A percentile compares a stretch with the other conserved stretches of the same genome.
phyloP scores from a whole-genome alignment of 768 basidiomycete genomes.

The Hypsizygus marmoreus region DNA sequence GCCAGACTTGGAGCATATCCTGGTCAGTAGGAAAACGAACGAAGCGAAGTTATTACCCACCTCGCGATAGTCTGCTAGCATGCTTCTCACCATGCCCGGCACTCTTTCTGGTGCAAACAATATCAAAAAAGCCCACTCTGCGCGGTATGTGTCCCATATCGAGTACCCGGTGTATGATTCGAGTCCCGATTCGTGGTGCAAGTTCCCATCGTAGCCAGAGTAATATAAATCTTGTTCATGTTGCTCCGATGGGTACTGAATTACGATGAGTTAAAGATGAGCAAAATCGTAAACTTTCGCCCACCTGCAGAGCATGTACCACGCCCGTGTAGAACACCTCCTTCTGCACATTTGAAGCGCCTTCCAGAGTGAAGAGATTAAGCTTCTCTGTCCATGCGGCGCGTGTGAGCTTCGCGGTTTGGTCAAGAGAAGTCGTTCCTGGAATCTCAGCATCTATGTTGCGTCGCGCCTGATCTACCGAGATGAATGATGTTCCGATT shows the following conservation, averaged over 20 bases:
- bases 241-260: conserved; percentile 77
- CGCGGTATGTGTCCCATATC: conserved; percentile 82
- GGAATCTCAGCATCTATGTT: conserved; percentile 52
- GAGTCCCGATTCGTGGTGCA: conserved; percentile 52
- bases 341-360: conserved; percentile 48
- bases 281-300: background rate
- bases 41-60: conserved; percentile 28
- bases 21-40: conserved; percentile 11
- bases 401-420: conserved; percentile 50
- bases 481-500: conserved; percentile 77
- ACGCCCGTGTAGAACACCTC: conserved; percentile 62
- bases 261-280: background rate
- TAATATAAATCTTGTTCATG: conserved; percentile 69
- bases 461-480: conserved; percentile 59
- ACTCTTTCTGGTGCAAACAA: conserved; percentile 77
- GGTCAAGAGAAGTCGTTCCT: conserved; percentile 46
- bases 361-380: conserved; percentile 49
- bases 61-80: conserved; percentile 78
- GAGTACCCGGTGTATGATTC: conserved; percentile 82
- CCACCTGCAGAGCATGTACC: conserved; percentile 62
- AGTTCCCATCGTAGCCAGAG: conserved; percentile 70
- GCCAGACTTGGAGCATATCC: conserved; percentile 45
- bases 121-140: conserved; percentile 79
- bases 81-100: conserved; percentile 73
- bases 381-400: conserved; percentile 61